Conservation (phyloP, 2,329 filamentous ascomycete species). For the Xylaria sp. region DNA sequence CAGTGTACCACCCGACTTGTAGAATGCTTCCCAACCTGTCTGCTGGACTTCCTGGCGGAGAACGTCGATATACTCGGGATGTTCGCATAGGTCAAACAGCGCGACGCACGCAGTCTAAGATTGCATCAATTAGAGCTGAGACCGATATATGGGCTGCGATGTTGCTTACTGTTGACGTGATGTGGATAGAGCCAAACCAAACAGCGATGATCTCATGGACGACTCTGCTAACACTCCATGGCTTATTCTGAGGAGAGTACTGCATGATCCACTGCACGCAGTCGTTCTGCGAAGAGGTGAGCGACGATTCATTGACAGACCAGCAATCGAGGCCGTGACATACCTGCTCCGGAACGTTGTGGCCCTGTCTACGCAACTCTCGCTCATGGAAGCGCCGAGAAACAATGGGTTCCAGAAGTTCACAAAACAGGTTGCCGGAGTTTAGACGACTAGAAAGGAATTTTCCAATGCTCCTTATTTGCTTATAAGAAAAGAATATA, state of each 20-base stretch:
- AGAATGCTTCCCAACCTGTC: slow-evolving; percentile 1
- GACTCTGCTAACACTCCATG: slow-evolving; percentile 33
- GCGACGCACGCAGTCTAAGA: slow-evolving; percentile 23
- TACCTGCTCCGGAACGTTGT: too few relatives aligned
- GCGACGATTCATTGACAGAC: too few relatives aligned
- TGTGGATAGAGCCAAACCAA: slow-evolving; percentile 40
- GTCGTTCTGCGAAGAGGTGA: slow-evolving; percentile 8
- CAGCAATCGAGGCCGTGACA: too few relatives aligned
- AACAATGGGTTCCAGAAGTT: too few relatives aligned
- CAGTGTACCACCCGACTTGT: slow-evolving; percentile 5
- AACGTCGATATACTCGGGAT: slow-evolving; percentile 23
- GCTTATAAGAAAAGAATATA: too few relatives aligned
- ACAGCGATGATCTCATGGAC: slow-evolving; percentile 39
- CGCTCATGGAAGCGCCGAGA: too few relatives aligned
- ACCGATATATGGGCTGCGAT: not conserved
- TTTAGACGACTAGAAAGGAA: too few relatives aligned
- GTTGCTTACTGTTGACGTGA: slow-evolving; percentile 28
- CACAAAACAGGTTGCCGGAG: too few relatives aligned
- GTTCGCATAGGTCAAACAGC: slow-evolving; percentile 23
- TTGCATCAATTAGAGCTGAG: not conserved
- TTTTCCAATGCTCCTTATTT: too few relatives aligned
- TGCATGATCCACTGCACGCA: slow-evolving; percentile 41
- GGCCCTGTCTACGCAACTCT: too few relatives aligned
- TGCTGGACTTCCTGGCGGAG: slow-evolving; percentile 7
- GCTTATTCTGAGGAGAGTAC: slow-evolving; percentile 27